Percentiles rank a stretch among this genome's conserved stretches.
These are phyloP conservation scores for Lactifluus subvellereus DNA, from an alignment of 768 basidiomycete genomes.

Conservation along the genomic window DNA sequence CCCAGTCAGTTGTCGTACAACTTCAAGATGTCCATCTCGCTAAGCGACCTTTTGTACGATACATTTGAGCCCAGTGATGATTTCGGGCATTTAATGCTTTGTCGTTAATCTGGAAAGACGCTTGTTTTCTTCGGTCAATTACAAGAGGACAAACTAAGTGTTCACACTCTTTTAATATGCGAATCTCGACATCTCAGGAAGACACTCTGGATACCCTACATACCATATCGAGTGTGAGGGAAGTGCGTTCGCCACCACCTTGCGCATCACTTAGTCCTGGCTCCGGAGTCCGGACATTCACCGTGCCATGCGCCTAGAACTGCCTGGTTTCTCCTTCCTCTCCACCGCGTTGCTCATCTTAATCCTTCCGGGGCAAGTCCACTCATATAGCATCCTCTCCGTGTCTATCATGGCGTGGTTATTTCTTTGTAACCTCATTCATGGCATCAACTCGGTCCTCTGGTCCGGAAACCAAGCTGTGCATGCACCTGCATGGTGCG, in stretches of 20 bases:
- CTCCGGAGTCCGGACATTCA: not conserved
- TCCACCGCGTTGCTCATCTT: conserved; percentile 10
- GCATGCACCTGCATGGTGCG: conserved; percentile 34
- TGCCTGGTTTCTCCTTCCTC: conserved; percentile 22
- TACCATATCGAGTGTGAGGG: not conserved
- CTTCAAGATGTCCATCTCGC: not conserved
- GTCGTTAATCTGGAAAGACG: conserved; percentile 19
- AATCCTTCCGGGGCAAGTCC: conserved; percentile 22
- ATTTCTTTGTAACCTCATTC: conserved; percentile 27
- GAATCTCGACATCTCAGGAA: not conserved
- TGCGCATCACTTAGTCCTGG: conserved; percentile 13
- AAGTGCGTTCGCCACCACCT: not conserved
- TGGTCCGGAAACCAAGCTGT: conserved; percentile 32
- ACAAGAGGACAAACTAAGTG: not conserved
- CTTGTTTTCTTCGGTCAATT: conserved; percentile 6
- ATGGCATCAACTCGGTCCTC: conserved; percentile 30
- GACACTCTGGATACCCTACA: not conserved
- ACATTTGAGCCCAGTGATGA: not conserved
- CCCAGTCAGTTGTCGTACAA: not conserved
- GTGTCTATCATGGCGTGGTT: conserved; percentile 26
- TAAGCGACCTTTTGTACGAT: not conserved
- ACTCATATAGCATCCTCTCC: conserved; percentile 17
- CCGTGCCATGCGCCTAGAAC: conserved; percentile 18
- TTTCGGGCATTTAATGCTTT: not conserved
- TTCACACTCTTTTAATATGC: not conserved